These are phyloP conservation scores for Globisporangium viniferum DNA, from an alignment of 352 stramenopile species.

Conservation along the genomic window DNA sequence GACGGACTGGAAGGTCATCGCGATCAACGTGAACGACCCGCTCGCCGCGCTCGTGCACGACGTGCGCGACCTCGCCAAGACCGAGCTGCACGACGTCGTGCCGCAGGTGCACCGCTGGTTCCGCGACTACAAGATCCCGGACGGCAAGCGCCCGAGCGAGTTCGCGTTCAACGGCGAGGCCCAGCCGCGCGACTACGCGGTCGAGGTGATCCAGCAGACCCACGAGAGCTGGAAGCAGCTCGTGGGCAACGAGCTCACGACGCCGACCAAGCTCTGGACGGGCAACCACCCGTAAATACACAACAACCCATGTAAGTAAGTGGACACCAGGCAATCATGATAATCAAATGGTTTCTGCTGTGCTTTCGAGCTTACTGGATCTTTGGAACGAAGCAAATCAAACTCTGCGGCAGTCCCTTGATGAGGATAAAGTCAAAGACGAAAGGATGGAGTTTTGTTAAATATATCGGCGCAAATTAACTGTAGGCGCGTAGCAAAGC, in stretches of 20 bases:
- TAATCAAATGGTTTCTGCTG: background rate
- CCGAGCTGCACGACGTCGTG: conserved; percentile 69
- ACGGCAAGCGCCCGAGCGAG: conserved; percentile 98
- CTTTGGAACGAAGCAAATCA: background rate
- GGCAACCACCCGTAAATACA: conserved; percentile 26
- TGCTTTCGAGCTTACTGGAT: background rate
- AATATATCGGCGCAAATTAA: conserved; percentile 14
- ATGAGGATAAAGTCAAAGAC: background rate
- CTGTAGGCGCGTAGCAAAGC: background rate
- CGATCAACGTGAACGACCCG: conserved; percentile 94
- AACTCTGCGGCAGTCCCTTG: background rate
- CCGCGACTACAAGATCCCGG: conserved; percentile 99
- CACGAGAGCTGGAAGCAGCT: conserved; percentile 88
- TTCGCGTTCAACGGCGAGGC: conserved; percentile 98
- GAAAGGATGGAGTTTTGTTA: conserved; percentile 12
- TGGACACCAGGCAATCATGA: background rate
- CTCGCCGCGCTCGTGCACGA: conserved; percentile 94
- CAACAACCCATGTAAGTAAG: background rate
- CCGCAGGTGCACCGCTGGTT: conserved; percentile 93
- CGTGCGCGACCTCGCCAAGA: conserved; percentile 82
- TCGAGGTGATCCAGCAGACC: conserved; percentile 90
- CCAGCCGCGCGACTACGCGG: conserved; percentile 77
- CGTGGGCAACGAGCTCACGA: conserved; percentile 45
- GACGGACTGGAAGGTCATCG: conserved; percentile 99
- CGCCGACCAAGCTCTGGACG: conserved; percentile 65